Evolutionary conservation across 2,329 filamentous ascomycete genomes (phyloP).

Genomic region (Berkeleyomyces basicola): DNA sequence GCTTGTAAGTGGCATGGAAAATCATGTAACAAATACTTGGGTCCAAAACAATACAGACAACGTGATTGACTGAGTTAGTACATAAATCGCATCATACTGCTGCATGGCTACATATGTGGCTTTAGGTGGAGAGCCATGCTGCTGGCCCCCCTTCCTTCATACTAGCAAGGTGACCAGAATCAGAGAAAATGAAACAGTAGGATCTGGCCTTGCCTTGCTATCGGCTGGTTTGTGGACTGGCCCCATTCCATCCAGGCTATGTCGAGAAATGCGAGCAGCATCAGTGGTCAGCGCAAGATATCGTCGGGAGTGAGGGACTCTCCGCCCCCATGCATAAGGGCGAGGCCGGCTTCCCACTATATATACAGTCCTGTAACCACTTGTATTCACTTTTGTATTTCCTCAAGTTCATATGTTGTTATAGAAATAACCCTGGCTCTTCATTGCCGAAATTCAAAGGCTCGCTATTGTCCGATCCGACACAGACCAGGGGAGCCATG

Average conservation of each 20-base stretch:
- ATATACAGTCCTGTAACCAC: neutral
- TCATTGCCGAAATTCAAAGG: neutral
- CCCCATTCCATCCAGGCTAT: neutral
- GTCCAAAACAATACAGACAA: neutral
- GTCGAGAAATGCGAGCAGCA: neutral
- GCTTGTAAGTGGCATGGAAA: neutral
- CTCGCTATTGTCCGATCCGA: neutral
- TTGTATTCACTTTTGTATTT: neutral
- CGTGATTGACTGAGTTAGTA: neutral
- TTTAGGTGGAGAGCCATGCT: neutral
- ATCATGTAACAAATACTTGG: neutral
- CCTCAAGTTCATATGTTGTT: no score
- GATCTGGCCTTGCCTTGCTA: neutral
- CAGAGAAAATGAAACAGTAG: neutral
- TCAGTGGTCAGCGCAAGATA: neutral
- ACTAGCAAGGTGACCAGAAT: neutral
- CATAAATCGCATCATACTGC: neutral
- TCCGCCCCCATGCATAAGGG: neutral
- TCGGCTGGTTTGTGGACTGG: neutral
- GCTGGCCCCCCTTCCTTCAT: neutral
- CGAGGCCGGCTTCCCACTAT: neutral
- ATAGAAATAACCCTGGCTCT: neutral
- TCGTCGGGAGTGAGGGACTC: neutral
- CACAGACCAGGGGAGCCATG: neutral
- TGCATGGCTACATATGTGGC: neutral